A percentile compares a stretch with the other conserved stretches of the same genome.
Evolutionary conservation across 345 rosid species (phyloP).

Genomic region (Linum trigynum): DNA sequence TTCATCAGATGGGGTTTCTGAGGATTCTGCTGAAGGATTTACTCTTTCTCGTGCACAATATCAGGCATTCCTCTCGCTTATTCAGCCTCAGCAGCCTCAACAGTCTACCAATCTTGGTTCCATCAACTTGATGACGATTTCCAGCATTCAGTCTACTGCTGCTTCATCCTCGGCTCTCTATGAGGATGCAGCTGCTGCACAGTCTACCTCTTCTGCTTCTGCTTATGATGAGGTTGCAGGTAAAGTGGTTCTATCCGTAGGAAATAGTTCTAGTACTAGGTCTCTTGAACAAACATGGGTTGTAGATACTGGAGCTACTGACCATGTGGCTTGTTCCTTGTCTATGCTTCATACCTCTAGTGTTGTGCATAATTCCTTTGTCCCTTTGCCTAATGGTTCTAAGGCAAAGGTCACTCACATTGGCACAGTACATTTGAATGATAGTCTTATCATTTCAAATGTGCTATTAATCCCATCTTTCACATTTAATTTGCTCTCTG

Average conservation of each 20-base stretch:
- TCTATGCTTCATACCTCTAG: too few species aligned
- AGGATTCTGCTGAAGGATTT: not conserved
- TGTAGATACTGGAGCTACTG: not conserved
- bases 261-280: too few species aligned
- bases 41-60: not conserved
- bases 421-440: not conserved
- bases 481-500: not conserved
- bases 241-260: too few species aligned
- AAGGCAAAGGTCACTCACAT: not conserved
- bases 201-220: too few species aligned
- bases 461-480: not conserved
- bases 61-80: not conserved
- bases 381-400: not conserved
- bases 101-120: not conserved
- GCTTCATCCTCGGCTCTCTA: too few species aligned
- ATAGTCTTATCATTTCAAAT: too few species aligned
- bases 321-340: not conserved
- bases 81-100: not conserved
- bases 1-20: too few species aligned
- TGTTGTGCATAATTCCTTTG: too few species aligned
- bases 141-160: not conserved
- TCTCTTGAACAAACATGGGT: not conserved
- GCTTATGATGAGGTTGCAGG: too few species aligned
- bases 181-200: too few species aligned
- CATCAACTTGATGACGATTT: not conserved